These are phyloP conservation scores for Daldinia sp. DNA, from an alignment of 2,329 filamentous ascomycete species.

Conservation along the genomic window DNA sequence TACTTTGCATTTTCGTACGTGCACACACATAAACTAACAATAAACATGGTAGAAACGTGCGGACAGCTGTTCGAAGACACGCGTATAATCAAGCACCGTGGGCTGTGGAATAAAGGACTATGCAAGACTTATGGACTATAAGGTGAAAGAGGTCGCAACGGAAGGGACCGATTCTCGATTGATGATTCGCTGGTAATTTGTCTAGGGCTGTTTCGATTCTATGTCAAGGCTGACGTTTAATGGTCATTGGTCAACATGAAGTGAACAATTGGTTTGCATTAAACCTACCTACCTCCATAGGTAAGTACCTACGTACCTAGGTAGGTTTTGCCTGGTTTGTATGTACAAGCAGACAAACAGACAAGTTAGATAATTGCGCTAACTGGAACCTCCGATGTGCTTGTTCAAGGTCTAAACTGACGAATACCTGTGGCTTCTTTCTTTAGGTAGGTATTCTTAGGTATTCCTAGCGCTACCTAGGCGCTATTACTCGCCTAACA, in stretches of 20 bases:
- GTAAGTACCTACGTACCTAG: too few relatives aligned
- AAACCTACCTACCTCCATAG: too few relatives aligned
- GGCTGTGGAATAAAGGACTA: too few relatives aligned
- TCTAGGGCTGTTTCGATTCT: slow-evolving; percentile 30
- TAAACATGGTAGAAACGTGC: not conserved
- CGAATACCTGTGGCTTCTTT: slow-evolving; percentile 12
- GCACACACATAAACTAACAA: not conserved
- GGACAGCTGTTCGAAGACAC: slow-evolving; percentile 12
- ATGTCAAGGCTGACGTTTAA: slow-evolving; percentile 4
- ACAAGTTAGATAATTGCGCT: slow-evolving; percentile 28
- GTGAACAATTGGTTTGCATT: slow-evolving; percentile 10
- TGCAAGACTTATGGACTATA: not conserved
- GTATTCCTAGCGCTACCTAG: slow-evolving; percentile 20
- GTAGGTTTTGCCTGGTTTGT: too few relatives aligned
- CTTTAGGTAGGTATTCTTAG: too few relatives aligned
- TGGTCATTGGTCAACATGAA: slow-evolving; percentile 19
- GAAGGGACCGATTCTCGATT: slow-evolving; percentile 10
- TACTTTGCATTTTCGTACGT: slow-evolving; percentile 11
- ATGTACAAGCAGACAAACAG: not conserved
- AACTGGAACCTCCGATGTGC: slow-evolving; percentile 30
- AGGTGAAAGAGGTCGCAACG: slow-evolving; percentile 16
- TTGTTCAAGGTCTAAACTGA: slow-evolving; percentile 21
- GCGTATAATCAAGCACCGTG: slow-evolving; percentile 5
- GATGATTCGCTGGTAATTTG: slow-evolving; percentile 23
- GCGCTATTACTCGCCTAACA: too few relatives aligned